phyloP scores from a whole-genome alignment of 2,329 filamentous ascomycete species.

The Scorias spongiosa region DNA sequence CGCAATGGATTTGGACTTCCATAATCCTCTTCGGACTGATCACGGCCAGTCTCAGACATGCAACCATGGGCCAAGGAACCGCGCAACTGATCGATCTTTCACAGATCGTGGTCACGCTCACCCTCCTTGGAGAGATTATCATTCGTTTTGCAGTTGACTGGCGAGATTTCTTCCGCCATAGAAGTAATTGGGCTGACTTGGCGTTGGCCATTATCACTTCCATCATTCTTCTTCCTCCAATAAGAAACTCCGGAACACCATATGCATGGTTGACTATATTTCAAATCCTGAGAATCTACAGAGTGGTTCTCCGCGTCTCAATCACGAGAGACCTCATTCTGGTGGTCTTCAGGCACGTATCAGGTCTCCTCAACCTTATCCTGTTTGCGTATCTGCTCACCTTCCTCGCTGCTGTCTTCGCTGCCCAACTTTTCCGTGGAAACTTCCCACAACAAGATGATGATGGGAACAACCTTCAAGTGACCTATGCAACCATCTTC shows the following conservation, averaged over 20 bases:
- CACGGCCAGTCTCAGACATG: conserved; percentile 61
- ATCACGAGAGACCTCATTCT: conserved; percentile 76
- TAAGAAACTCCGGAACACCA: conserved; percentile 52
- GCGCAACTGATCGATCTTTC: conserved; percentile 52
- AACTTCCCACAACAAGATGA: conserved; percentile 52
- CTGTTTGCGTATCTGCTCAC: conserved; percentile 93
- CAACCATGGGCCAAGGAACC: conserved; percentile 51
- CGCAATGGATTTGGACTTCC: conserved; percentile 60
- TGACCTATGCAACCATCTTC: conserved; percentile 81
- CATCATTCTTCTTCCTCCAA: conserved; percentile 70
- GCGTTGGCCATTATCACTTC: conserved; percentile 65
- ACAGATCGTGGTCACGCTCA: conserved; percentile 60
- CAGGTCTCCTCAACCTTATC: conserved; percentile 86
- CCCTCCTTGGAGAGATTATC: conserved; percentile 69
- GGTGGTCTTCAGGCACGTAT: conserved; percentile 75
- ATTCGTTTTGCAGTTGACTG: conserved; percentile 66
- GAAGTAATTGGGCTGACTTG: conserved; percentile 67
- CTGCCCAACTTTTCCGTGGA: conserved; percentile 80
- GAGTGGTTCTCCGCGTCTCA: conserved; percentile 76
- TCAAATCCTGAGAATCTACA: conserved; percentile 82
- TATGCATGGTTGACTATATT: conserved; percentile 89
- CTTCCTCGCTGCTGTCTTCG: conserved; percentile 85
- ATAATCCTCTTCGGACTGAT: conserved; percentile 71
- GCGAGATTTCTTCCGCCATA: conserved; percentile 60
- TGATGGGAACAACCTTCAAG: conserved; percentile 45